A percentile compares a stretch with the other conserved stretches of the same genome.
phyloP scores from a whole-genome alignment of 371 early-diverging fungal species.

The Homolaphlyctis polyrhiza region DNA sequence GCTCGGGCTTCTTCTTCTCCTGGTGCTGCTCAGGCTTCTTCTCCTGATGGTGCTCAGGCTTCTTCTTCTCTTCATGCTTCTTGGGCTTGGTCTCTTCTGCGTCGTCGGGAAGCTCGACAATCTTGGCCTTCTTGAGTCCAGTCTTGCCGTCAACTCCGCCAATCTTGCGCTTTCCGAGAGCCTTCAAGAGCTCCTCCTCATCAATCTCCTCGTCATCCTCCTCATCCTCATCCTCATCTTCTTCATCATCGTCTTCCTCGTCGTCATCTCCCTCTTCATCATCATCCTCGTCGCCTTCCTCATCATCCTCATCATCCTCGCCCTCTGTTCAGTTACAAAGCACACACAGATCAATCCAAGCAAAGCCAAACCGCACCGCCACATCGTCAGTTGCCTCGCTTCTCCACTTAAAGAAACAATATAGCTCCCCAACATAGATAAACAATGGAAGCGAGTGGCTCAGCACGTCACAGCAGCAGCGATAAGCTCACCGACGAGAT shows the following conservation, averaged over 20 bases:
- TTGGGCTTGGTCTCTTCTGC: slow-evolving; percentile 28
- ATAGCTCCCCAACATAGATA: not conserved
- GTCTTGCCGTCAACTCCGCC: slow-evolving; percentile 11
- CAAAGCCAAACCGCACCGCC: too few species aligned
- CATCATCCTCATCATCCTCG: not conserved
- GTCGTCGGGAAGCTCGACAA: slow-evolving; percentile 20
- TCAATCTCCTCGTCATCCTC: slow-evolving; percentile 25
- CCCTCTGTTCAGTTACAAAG: too few species aligned
- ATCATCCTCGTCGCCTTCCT: slow-evolving; percentile 22
- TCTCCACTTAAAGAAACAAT: too few species aligned
- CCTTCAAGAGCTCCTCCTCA: slow-evolving; percentile 17
- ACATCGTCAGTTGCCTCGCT: too few species aligned
- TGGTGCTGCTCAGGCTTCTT: slow-evolving; percentile 40
- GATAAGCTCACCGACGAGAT: slow-evolving; percentile 22
- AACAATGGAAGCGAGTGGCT: not conserved
- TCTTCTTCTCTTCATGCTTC: slow-evolving; percentile 40
- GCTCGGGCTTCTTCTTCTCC: slow-evolving; percentile 15
- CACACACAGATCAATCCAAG: too few species aligned
- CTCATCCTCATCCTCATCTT: slow-evolving; percentile 35
- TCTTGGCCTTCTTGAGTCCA: slow-evolving; percentile 26
- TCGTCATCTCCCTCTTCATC: slow-evolving; percentile 40
- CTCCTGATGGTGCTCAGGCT: slow-evolving; percentile 42
- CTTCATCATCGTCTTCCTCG: slow-evolving; percentile 37
- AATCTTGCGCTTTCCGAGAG: slow-evolving; percentile 18
- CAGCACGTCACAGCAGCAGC: slow-evolving; percentile 27